Evolutionary conservation across 768 basidiomycete species (phyloP), one percentile per base, ranked within the genome.

Genomic region (Xanthoconium stramineum): DNA sequence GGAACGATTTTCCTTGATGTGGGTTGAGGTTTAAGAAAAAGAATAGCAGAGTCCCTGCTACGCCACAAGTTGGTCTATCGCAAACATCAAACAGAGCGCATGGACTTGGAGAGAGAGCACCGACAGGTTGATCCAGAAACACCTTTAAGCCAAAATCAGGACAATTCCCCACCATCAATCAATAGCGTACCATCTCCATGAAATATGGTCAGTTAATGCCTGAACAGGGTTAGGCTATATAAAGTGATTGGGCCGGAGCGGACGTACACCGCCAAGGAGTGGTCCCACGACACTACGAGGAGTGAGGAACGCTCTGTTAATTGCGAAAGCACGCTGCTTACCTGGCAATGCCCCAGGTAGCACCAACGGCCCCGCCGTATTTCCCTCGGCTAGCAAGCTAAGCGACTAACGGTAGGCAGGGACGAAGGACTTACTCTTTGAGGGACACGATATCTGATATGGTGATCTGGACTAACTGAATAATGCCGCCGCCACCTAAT

Each of bases 291-390:
- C 74, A 49, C 74, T 74, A 43, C n/a, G 7, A 15, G 7, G 15
- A 20, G 43, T 58, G 38, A 49, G n/a, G 10, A 50, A 35, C 12
- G 15, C 11, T 13, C 37, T 37, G n/a, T 37, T n/a, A 32, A 37
- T 24, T 6, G n/a, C 49, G 19, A 38, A 38, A 38, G 56, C 5
- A 40, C 4, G 3, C 13, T 3, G 45, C 60, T 36, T 59, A 74
- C 74, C 65, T 73, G 6, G 73, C 72, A 36, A 73, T 63, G 0
- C 79, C 80, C 74, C 75, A 79, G 10, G 74, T 69, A 0, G 74
- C 72, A 29, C 78, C 67, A 24, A 76, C 55, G 39, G 66, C 59
- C 24, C 76, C 76, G 13, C 65, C 68, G 42, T 73, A 78, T 47
- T 72, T 74, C 2, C 77, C 77, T 47, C 77, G 73, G 29, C 75